Conservation (phyloP, 2,329 filamentous ascomycete genomes). For the Pestalotiopsis sp. region DNA sequence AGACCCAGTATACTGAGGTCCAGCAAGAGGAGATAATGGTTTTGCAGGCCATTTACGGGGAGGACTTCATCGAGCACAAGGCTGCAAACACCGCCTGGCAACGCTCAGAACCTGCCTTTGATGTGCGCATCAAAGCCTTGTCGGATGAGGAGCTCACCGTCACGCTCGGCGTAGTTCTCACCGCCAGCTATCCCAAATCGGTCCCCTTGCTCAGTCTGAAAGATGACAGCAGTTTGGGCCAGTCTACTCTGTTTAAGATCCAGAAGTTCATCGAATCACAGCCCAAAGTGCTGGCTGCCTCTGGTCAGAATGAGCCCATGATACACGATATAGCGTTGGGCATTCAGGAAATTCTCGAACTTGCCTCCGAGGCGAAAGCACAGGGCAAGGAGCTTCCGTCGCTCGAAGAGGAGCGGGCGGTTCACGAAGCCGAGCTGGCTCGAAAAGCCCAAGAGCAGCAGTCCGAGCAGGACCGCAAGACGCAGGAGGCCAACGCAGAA, state of each 20-base stretch:
- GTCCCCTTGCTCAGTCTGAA: constrained; percentile 73
- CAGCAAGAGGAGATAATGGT: constrained; percentile 88
- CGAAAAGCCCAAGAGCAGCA: constrained; percentile 60
- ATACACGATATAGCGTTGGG: constrained; percentile 68
- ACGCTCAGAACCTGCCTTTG: constrained; percentile 84
- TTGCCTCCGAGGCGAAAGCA: constrained; percentile 78
- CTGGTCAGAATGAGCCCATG: constrained; percentile 58
- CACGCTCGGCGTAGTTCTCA: constrained; percentile 77
- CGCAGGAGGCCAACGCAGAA: constrained; percentile 61
- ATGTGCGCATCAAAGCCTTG: constrained; percentile 74
- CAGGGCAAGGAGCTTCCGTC: constrained; percentile 79
- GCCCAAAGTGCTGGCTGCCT: constrained; percentile 54
- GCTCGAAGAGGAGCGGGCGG: constrained; percentile 84
- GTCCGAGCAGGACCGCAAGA: constrained; percentile 54
- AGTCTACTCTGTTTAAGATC: constrained; percentile 72
- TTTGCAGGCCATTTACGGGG: constrained; percentile 84
- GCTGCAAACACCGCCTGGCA: constrained; percentile 81
- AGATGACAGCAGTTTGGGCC: constrained; percentile 64
- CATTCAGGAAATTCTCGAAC: constrained; percentile 78
- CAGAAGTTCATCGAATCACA: constrained; percentile 64
- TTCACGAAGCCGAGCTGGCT: constrained; percentile 74
- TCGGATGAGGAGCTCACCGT: constrained; percentile 73
- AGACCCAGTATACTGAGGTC: constrained; percentile 75
- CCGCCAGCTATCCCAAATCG: constrained; percentile 89
- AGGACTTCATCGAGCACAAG: constrained; percentile 80